Evolutionary conservation across 352 stramenopile species (phyloP), one percentile per base, ranked within the genome.

Genomic region (Globisporangium alternatum): DNA sequence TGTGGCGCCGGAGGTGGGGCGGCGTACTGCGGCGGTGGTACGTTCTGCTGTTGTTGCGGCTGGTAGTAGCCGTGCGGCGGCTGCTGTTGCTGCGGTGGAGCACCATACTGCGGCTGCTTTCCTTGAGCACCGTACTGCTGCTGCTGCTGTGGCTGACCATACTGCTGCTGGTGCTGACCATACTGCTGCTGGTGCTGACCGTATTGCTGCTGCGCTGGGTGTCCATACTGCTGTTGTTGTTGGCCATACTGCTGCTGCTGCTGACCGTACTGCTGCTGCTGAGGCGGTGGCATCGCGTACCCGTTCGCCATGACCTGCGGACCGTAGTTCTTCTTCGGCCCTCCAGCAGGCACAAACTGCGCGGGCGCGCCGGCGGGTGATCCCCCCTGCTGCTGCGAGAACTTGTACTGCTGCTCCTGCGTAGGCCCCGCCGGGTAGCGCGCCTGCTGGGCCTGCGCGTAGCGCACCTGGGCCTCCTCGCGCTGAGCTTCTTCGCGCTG

Each of bases 401-500:
- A 76, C 33, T 69, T 69, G 64, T 65, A 68, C 37, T 47, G 39
- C 41, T 59, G 64, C 37, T 64, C 48, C 52, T 68, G 65, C 7
- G 66, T 51, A 9, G 64, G 63, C 10, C 9, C 35, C 41, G 60
- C 33, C 30, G 72, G 73, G 57, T 73, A 75, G 17, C 70, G 74
- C 41, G 64, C 69, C 56, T 83, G 76, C 59, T 80, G 73, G 9
- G 76, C 70, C 53, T 86, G 78, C 37, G 77, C 75, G 37, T 88
- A 82, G 10, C 72, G 76, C 41, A 81, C 66, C 31, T 83, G 75
- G 17, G 78, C 74, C 31, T 80, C 66, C 56, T 83, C 72, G 12
- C 69, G 77, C 58, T 84, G 73, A 39, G 84, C 68, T 9, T 73
- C 69, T 47, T 88, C 71, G 5, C 76, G 74, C 55, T 91, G 75